Base-by-base conservation (phyloP, 1,139 yeast species). In the Candida labiduridarum region DNA sequence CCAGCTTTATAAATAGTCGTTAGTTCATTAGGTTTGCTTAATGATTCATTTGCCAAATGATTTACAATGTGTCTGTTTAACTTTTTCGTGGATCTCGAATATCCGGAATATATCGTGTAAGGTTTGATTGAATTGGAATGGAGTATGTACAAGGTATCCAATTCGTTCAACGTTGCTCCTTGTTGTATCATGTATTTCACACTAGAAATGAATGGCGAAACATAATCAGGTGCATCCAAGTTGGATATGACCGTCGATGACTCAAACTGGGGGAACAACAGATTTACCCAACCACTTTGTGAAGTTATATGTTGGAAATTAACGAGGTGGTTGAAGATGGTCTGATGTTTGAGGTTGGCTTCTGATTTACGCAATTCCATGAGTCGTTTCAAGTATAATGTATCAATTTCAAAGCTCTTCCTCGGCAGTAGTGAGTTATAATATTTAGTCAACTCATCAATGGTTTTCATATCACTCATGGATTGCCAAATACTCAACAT, bases 231-330 rank as follows among this genome's bases (percentile, higher is more conserved):
- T 16, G 43, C 18, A 11, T 34, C 9, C 7, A 39, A n/a, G 25
- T 38, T 33, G 1, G 29, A 19, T 29, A 44, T 12, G 14, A 44
- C 22, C 9, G 52, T 50, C 10, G 50, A 41, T 18, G 44, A 44
- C 12, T 36, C 45, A 44, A 44, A 49, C 14, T 15, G 31, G n/a
- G 53, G 51, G 12, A 52, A 45, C 9, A 51, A 40, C 41, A 44
- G 47, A 11, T 47, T 47, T 18, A 52, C n/a, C 52, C 54, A 52
- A 10, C 56, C 56, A 16, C 36, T 47, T 4, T 36, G 42, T 2
- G 36, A 34, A 6, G 44, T 39, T n/a, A 52, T 45, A 14, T 49
- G 14, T 7, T 48, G 50, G 18, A 15, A 45, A 12, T 38, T 38
- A 29, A 10, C 11, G 6, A 38, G 16, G 15, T 38, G 22, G 15